These are phyloP conservation scores for Mucor saturninus DNA, from an alignment of 371 early-diverging fungal species.

Conservation along the genomic window DNA sequence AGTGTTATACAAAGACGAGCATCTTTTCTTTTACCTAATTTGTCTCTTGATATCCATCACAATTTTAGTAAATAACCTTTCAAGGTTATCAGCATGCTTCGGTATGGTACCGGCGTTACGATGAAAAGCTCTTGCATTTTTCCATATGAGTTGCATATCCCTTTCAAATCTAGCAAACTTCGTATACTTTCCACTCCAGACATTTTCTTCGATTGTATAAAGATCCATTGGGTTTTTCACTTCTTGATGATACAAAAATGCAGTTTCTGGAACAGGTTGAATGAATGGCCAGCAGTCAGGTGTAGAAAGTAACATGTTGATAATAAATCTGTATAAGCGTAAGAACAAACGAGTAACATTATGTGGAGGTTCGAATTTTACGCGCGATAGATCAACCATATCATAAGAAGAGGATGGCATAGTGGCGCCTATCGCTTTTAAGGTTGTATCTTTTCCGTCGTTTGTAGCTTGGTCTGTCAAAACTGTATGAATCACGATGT, in stretches of 20 bases:
- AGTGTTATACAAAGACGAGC: not conserved
- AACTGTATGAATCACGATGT: constrained; percentile 40
- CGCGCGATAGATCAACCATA: constrained; percentile 31
- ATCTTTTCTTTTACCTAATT: constrained; percentile 24
- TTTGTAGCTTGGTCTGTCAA: constrained; percentile 16
- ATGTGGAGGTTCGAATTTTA: constrained; percentile 40
- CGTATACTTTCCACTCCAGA: constrained; percentile 48
- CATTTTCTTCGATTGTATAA: constrained; percentile 45
- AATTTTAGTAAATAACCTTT: constrained; percentile 41
- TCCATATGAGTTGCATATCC: constrained; percentile 51
- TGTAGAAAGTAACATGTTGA: constrained; percentile 49
- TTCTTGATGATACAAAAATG: constrained; percentile 46
- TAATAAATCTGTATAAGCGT: constrained; percentile 48
- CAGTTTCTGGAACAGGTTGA: constrained; percentile 45
- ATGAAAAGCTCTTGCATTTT: constrained; percentile 48
- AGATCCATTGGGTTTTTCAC: constrained; percentile 48
- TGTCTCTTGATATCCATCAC: constrained; percentile 41
- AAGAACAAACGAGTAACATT: constrained; percentile 48
- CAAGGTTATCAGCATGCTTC: constrained; percentile 43
- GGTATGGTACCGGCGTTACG: constrained; percentile 43
- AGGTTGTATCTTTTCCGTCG: not conserved
- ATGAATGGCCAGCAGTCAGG: constrained; percentile 56
- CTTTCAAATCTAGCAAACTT: constrained; percentile 50
- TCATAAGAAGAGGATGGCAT: constrained; percentile 3
- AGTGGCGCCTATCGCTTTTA: not conserved